phyloP scores from a whole-genome alignment of 768 basidiomycete species.

The Mycena leptocephala region DNA sequence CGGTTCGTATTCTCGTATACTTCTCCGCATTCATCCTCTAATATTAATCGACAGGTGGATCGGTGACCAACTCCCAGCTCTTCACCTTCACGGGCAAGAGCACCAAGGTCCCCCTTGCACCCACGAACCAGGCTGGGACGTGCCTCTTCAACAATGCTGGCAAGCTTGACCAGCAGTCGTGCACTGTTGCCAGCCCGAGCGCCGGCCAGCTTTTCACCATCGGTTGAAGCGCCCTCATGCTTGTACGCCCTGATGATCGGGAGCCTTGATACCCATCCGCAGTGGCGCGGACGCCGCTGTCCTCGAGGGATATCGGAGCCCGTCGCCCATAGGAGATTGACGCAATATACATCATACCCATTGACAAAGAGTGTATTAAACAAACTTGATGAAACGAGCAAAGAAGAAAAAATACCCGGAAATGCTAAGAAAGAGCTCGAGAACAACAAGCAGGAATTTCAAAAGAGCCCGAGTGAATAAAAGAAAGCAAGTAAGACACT shows the following conservation, averaged over 20 bases:
- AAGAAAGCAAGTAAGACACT: too few relatives aligned
- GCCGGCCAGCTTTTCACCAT: conserved; percentile 29
- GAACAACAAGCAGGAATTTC: too few relatives aligned
- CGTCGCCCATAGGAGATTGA: background rate
- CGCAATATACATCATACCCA: conserved; percentile 29
- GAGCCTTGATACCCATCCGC: background rate
- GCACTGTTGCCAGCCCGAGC: conserved; percentile 29
- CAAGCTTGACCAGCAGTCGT: conserved; percentile 29
- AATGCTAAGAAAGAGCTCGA: background rate
- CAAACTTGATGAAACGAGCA: background rate
- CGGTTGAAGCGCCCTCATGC: background rate
- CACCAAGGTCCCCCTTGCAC: conserved; percentile 28
- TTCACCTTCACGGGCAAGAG: conserved; percentile 33
- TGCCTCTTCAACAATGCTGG: conserved; percentile 37
- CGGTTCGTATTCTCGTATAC: conserved; percentile 20
- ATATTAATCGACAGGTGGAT: conserved; percentile 6
- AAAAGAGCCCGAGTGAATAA: background rate
- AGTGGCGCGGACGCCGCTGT: background rate
- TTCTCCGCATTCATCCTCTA: background rate
- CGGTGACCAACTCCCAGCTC: conserved; percentile 41
- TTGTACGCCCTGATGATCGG: background rate
- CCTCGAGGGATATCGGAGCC: conserved; percentile 7
- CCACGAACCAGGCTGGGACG: conserved; percentile 30
- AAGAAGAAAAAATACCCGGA: background rate
- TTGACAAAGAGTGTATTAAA: conserved; percentile 6